phyloP scores from a whole-genome alignment of 2,329 filamentous ascomycete species.

The Bipolaris zeicola region DNA sequence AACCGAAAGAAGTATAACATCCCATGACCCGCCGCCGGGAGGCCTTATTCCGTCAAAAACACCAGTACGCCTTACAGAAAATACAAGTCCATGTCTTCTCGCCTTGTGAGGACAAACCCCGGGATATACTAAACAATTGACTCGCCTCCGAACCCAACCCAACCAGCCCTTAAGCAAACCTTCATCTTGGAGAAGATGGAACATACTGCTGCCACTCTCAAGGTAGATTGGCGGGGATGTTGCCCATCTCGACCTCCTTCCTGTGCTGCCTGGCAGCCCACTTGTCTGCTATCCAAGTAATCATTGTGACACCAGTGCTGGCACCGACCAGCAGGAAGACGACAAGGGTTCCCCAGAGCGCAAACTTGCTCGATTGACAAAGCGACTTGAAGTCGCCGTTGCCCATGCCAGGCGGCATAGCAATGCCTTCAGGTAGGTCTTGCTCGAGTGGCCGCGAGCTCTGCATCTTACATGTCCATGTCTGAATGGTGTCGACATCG shows the following conservation, averaged over 20 bases:
- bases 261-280: slow-evolving; percentile 38
- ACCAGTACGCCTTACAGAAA: slow-evolving; percentile 11
- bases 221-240: slow-evolving; percentile 11
- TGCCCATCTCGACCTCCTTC: slow-evolving; percentile 41
- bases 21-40: neutral
- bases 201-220: neutral
- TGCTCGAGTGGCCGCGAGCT: slow-evolving; percentile 24
- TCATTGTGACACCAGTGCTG: slow-evolving; percentile 40
- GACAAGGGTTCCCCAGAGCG: slow-evolving; percentile 51
- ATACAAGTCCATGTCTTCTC: neutral
- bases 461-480: slow-evolving; percentile 49
- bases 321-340: slow-evolving; percentile 48
- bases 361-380: slow-evolving; percentile 53
- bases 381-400: slow-evolving; percentile 47
- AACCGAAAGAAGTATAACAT: slow-evolving; percentile 6
- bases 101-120: neutral
- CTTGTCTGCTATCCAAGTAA: slow-evolving; percentile 48
- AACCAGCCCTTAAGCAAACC: neutral
- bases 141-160: neutral
- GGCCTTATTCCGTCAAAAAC: slow-evolving; percentile 11
- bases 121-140: neutral
- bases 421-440: slow-evolving; percentile 26
- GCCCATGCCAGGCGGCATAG: slow-evolving; percentile 36
- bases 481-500: slow-evolving; percentile 47
- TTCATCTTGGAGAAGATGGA: neutral